These are phyloP conservation scores for Talaromyces marneffei DNA, from an alignment of 2,329 filamentous ascomycete genomes.

Conservation along the genomic window DNA sequence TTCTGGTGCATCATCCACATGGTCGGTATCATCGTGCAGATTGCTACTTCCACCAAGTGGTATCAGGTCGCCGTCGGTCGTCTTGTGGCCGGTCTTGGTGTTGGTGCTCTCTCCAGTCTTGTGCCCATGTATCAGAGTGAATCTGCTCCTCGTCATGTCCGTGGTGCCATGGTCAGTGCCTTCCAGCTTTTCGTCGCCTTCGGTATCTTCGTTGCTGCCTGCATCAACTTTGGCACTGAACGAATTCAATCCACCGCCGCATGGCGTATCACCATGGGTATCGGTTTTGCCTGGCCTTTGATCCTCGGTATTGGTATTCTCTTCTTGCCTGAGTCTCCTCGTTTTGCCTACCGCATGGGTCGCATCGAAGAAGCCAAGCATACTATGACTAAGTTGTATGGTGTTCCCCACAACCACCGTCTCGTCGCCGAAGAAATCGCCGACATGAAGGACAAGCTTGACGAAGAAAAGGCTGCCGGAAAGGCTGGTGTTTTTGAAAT, in stretches of 20 bases:
- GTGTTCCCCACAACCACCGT: conserved; percentile 51
- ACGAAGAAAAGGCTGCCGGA: conserved; percentile 47
- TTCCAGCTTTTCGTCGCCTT: conserved; percentile 49
- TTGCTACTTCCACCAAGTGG: conserved; percentile 38
- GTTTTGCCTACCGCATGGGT: conserved; percentile 52
- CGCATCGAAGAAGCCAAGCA: conserved; percentile 47
- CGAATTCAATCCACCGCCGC: conserved; percentile 38
- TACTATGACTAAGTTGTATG: conserved; percentile 52
- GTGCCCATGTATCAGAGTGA: conserved; percentile 47
- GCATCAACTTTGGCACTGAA: conserved; percentile 46
- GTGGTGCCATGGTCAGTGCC: conserved; percentile 44
- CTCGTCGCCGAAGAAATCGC: conserved; percentile 50
- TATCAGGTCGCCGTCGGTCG: conserved; percentile 43
- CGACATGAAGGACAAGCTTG: conserved; percentile 55
- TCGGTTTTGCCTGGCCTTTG: conserved; percentile 53
- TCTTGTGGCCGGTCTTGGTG: conserved; percentile 43
- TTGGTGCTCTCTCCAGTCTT: conserved; percentile 43
- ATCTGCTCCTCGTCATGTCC: conserved; percentile 42
- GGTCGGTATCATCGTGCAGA: conserved; percentile 44
- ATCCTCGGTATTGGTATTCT: conserved; percentile 52
- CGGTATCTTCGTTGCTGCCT: conserved; percentile 45
- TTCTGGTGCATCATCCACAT: conserved; percentile 42
- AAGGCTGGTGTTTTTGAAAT: conserved; percentile 39
- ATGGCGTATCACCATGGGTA: conserved; percentile 50
- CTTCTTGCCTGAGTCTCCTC: conserved; percentile 54